Percentiles rank a stretch among this genome's conserved stretches.
Conservation (phyloP, 148 eudicot species). For the Diospyros kaki region DNA sequence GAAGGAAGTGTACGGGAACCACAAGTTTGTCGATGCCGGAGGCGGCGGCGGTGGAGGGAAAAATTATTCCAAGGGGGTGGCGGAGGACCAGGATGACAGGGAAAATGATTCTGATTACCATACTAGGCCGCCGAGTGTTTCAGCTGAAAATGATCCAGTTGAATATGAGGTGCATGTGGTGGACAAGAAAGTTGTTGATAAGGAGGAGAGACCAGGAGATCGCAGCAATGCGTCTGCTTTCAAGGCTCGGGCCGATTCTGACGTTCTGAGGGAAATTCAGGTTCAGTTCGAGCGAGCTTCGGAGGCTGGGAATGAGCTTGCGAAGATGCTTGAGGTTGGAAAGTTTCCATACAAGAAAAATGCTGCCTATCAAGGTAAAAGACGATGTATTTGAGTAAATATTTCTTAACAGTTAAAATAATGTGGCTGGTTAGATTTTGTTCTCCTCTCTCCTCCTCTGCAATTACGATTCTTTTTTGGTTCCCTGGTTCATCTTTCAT, state of each 20-base stretch:
- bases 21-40: constrained; percentile 49
- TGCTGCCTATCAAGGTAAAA: constrained; percentile 62
- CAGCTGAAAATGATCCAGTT: constrained; percentile 38
- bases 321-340: constrained; percentile 79
- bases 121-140: constrained; percentile 35
- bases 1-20: constrained; percentile 63
- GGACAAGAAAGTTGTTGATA: constrained; percentile 85
- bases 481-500: background rate
- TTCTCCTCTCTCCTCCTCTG: background rate
- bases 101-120: constrained; percentile 27
- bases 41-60: constrained; percentile 20
- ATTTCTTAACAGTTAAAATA: background rate
- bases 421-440: background rate
- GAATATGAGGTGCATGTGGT: constrained; percentile 89
- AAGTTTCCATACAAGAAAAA: constrained; percentile 60
- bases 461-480: background rate
- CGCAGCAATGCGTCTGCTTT: constrained; percentile 35
- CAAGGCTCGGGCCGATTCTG: constrained; percentile 46
- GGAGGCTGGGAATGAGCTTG: constrained; percentile 59
- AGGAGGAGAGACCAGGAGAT: constrained; percentile 31
- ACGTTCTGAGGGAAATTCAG: constrained; percentile 77
- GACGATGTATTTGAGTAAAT: background rate
- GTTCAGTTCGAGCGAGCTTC: constrained; percentile 83
- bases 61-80: constrained; percentile 30
- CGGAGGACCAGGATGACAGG: constrained; percentile 26